Conservation (phyloP, 2,329 filamentous ascomycete genomes). For the Hypoxylon sp. region DNA sequence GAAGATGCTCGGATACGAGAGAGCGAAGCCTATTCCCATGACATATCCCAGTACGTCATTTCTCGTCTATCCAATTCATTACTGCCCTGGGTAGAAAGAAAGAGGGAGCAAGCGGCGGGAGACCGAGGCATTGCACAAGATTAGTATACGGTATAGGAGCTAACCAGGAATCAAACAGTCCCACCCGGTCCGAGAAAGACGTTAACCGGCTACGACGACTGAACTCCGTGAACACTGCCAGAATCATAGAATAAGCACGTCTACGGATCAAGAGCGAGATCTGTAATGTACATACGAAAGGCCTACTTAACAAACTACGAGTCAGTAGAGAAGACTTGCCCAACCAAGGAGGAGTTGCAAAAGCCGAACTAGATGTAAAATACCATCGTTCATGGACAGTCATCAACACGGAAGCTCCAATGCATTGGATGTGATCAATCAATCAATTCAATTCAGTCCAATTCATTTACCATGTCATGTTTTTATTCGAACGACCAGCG, state of each 20-base stretch:
- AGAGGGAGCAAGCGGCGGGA: background rate
- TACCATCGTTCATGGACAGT: background rate
- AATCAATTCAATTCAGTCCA: constrained; percentile 10
- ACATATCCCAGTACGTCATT: constrained; percentile 89
- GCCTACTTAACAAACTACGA: constrained; percentile 4
- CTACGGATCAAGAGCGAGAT: constrained; percentile 10
- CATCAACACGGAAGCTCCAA: constrained; percentile 3
- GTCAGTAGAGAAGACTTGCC: constrained; percentile 1
- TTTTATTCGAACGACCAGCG: constrained; percentile 18
- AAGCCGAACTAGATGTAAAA: constrained; percentile 3
- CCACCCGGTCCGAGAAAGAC: constrained; percentile 72
- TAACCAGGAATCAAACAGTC: constrained; percentile 59
- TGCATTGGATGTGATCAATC: constrained; percentile 5
- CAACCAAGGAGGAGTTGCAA: background rate
- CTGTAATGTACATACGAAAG: constrained; percentile 32
- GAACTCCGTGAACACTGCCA: constrained; percentile 41
- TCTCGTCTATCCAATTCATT: background rate
- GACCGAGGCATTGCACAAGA: too few species aligned
- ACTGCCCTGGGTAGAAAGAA: background rate
- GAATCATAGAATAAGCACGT: constrained; percentile 2
- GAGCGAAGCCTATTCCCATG: constrained; percentile 80
- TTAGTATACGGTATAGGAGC: constrained; percentile 10
- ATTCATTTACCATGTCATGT: constrained; percentile 6
- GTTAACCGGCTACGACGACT: constrained; percentile 73
- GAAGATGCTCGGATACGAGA: constrained; percentile 78